Base-by-base conservation (phyloP, 2,329 filamentous ascomycete species). In the Aspergillus sp. region DNA sequence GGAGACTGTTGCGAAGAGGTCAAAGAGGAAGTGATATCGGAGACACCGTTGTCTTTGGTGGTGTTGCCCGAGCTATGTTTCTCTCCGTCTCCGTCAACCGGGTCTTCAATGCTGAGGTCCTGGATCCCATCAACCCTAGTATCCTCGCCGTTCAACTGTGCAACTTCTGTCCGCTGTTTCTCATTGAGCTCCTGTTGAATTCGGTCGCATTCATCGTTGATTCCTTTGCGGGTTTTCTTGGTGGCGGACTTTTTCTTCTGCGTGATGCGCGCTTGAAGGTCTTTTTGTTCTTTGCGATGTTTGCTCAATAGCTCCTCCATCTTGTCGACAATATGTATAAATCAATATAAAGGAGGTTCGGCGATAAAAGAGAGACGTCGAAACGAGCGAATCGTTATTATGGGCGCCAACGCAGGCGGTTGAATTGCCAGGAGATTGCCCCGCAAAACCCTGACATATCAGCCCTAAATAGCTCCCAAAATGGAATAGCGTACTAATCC, bases 231-330 rank as follows among this genome's bases (percentile, higher is more conserved):
- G 7, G 81, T 83, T 68, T 83, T 84, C 72, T 97, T 98, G 42
- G 86, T 94, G 13, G 93, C 90, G 58, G 87, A 85, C 76, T 96
- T 97, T 77, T 96, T 98, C 78, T 96, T 97, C 71, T 86, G 90
- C 4, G 88, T 96, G 62, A 94, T 83, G 50, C 85, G 84, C 44
- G 82, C 80, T 67, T 95, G 88, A 22, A 98, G 78, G 52, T 97
- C 91, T 58, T 84, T 85, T 66, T 86, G 83, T 71, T 98, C 91
- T 69, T 88, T 93, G 60, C 88, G 84, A 67, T 98, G 93, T 42
- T 84, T 85, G 33, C 83, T 74, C 59, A 88, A 84, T 48, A 93
- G 73, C 53, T 87, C 83, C 51, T 96, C 90, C 69, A 93, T 81
- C n/a, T 41, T 35, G 4, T 7, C 41, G 46, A 41, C 4, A 5